Conservation (phyloP, 129 eudicot genomes). For the Helianthus tuberosus region DNA sequence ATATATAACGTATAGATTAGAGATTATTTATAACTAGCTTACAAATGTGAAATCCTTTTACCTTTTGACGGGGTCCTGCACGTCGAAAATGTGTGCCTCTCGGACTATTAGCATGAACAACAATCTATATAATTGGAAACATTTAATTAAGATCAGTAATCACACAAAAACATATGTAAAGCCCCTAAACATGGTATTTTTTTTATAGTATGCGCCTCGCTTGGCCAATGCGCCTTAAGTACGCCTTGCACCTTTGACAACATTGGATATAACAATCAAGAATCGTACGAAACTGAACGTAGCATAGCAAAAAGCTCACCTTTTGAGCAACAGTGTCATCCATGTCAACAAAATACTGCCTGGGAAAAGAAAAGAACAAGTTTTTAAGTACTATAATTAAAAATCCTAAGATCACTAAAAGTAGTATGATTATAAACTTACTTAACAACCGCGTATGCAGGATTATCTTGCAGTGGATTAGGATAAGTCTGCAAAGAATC, state of each 20-base stretch:
- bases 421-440: constrained; percentile 31
- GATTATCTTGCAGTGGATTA: constrained; percentile 87
- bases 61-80: constrained; percentile 93
- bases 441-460: constrained; percentile 89
- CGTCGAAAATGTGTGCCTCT: constrained; percentile 95
- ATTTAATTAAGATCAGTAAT: not conserved
- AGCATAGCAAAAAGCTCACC: constrained; percentile 47
- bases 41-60: constrained; percentile 21
- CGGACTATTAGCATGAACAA: constrained; percentile 77
- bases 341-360: constrained; percentile 84
- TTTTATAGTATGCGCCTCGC: no score
- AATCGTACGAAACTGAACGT: not conserved
- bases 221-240: no score
- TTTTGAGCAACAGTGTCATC: constrained; percentile 78
- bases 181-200: no score
- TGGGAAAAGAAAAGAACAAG: constrained; percentile 32
- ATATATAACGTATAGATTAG: not conserved
- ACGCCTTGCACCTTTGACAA: no score
- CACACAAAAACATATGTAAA: not conserved
- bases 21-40: not conserved
- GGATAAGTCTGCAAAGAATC: constrained; percentile 62
- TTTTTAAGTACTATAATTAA: not conserved
- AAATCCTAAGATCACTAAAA: not conserved
- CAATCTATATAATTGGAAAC: constrained; percentile 45
- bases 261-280: not conserved